Base-by-base conservation (phyloP, 768 basidiomycete genomes). In the Amanita polypyramis region DNA sequence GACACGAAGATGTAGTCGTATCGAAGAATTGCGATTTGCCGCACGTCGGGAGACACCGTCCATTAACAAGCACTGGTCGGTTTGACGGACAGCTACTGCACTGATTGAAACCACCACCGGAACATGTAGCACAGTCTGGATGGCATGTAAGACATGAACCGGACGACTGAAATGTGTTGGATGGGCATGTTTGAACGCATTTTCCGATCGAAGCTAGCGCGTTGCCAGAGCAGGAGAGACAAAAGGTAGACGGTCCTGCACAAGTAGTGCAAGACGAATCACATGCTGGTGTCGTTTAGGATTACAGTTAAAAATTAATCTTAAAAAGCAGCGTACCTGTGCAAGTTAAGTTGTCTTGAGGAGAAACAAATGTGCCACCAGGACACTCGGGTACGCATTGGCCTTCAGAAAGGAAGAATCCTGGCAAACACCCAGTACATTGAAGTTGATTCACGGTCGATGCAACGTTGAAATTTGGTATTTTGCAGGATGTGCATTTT, bases 91-190 rank as follows among this genome's bases (percentile, higher is more conserved):
- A 92, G 39, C 79, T 74, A 1, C 77, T 68, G 65, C 90, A 94
- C 60, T 91, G 81, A 56, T 75, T 82, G 65, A 87, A 87, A 0
- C 75, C 70, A 39, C 72, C 63, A 6, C 86, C 85, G 10, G 78
- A 75, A 62, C 90, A 94, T 9, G 81, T 77, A 10, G 75, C 72
- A 54, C 90, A 94, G 61, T 92, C 89, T 0, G 86, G 77, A 55
- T 92, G 86, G 63, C 90, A 94, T 6, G 77, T 53, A 42, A 80
- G 60, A 63, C 90, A 93, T 12, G 77, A 64, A 6, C 77, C 74
- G 7, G 76, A 70, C 5, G 84, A 75, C 43, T 76, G 65, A 67
- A 89, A 85, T 1, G 81, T 78, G 51, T 73, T 75, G 9, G 77
- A 69, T 0, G 89, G 86, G 58, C 89, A 92, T 14, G 75, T 71